phyloP scores from a whole-genome alignment of 192 early-diverging fungal genomes.

The Haplosporangium gracile region DNA sequence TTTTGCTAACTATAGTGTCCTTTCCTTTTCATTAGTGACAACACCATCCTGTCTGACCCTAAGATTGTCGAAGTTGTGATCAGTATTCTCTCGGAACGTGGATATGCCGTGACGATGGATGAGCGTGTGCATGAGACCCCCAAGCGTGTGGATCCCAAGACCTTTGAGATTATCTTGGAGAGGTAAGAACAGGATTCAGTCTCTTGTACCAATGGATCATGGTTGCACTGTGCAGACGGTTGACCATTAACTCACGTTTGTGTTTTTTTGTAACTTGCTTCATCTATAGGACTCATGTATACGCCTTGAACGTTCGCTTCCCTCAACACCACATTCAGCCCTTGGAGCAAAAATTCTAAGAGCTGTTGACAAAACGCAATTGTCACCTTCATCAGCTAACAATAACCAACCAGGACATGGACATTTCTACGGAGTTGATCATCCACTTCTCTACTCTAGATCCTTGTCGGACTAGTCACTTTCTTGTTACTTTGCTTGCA shows the following conservation, averaged over 20 bases:
- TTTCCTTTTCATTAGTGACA: slow-evolving; percentile 40
- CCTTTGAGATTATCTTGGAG: slow-evolving; percentile 65
- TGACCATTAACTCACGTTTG: not conserved
- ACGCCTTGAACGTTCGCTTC: slow-evolving; percentile 66
- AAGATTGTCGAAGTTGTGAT: slow-evolving; percentile 68
- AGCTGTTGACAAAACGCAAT: no score
- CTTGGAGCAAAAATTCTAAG: slow-evolving; percentile 69
- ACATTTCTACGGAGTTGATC: no score
- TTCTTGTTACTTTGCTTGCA: no score
- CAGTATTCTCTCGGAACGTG: slow-evolving; percentile 69
- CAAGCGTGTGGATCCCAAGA: slow-evolving; percentile 60
- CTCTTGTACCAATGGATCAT: not conserved
- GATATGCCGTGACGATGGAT: slow-evolving; percentile 69
- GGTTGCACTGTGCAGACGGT: not conserved
- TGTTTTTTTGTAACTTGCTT: not conserved
- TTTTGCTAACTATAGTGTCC: not conserved
- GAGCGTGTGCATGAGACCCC: slow-evolving; percentile 63
- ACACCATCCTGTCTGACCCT: slow-evolving; percentile 56
- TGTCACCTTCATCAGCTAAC: no score
- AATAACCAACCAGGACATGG: no score
- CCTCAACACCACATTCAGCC: slow-evolving; percentile 72
- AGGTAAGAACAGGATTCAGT: slow-evolving; percentile 29
- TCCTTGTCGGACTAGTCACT: no score
- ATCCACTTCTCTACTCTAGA: no score
- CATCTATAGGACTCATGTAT: slow-evolving; percentile 51